Base-by-base conservation (phyloP, 106 monocot species). In the Acorus gramineus region DNA sequence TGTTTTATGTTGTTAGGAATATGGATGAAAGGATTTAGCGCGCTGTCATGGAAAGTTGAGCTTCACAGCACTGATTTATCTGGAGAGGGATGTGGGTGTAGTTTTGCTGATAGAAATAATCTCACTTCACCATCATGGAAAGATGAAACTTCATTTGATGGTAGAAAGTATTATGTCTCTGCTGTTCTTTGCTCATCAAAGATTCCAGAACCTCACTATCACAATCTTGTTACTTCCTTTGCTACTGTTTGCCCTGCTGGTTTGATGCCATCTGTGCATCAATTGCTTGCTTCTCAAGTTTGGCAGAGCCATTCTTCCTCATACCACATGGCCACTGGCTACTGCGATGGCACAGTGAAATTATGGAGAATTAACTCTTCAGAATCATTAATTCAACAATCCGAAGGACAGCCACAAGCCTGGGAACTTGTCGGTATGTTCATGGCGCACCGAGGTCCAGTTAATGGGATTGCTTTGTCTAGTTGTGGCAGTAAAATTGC, bases 341-440 rank as follows among this genome's bases (percentile, higher is more conserved):
- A 11, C 68, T 84, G 73, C 64, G 81, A 89, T 79, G 98, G 98
- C 45, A 81, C 51, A 56, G n/a, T 92, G 47, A 87, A 78, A 75
- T 70, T 98, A n/a, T 98, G 98, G 98, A 92, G 79, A 80, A 64
- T 74, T 63, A 60, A 63, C 59, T 14, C 54, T 69, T 42, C 42
- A 10, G 65, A 72, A 61, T 73, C 53, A 10, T 1, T 45, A 59
- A 42, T 11, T 69, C 47, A 51, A 51, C 5, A 70, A 60, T 76
- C 73, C 58, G 69, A 73, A 44, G 61, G 7, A 55, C 70, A 74
- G 46, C 59, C 4, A 51, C 52, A 75, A 66, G 68, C 61, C 7
- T 98, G 92, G 92, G 77, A 86, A 66, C 77, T 82, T 71, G 81
- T 88, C 10, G 98, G 98, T 51, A 75, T 56, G 67, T 77, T 92